Evolutionary conservation across 2,329 filamentous ascomycete species (phyloP), one percentile per base, ranked within the genome.

Genomic region (Venturia pyrina): DNA sequence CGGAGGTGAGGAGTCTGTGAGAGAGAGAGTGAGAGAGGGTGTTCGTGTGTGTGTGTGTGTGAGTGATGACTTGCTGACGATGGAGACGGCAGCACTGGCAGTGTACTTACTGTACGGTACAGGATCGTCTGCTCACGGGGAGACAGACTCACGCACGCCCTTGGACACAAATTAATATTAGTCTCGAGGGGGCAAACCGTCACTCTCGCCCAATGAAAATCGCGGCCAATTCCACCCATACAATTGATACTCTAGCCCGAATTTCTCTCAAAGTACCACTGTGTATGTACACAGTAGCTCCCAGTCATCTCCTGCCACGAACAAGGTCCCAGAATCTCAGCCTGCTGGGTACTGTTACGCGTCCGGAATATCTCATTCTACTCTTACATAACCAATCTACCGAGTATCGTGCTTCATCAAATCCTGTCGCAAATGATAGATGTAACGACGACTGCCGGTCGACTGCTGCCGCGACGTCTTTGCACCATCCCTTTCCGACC

Each of bases 51-150:
- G n/a, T n/a, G n/a, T n/a, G n/a, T n/a, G n/a, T n/a, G n/a, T n/a
- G n/a, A n/a, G n/a, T n/a, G n/a, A 53, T 53, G 48, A n/a, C 46
- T 53, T n/a, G 48, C 48, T 53, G 48, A 53, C 21, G 48, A 53
- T 17, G 21, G 48, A n/a, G n/a, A n/a, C n/a, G n/a, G n/a, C n/a
- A n/a, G n/a, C n/a, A n/a, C n/a, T n/a, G n/a, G n/a, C n/a, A n/a
- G n/a, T n/a, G n/a, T n/a, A n/a, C n/a, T n/a, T n/a, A n/a, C n/a
- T n/a, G n/a, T 50, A 50, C 48, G 48, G 48, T 53, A 53, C 48
- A 28, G 21, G 8, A 46, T 46, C 44, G 5, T 7, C 44, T 48
- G 17, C 44, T 48, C 44, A 48, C 44, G 19, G 44, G 44, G 17
- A 48, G 48, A 53, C 48, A 17, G 10, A 37, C 34, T 37, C 34